Evolutionary conservation across 2,329 filamentous ascomycete genomes (phyloP), one percentile per base, ranked within the genome.

Genomic region (Talaromyces sp.): DNA sequence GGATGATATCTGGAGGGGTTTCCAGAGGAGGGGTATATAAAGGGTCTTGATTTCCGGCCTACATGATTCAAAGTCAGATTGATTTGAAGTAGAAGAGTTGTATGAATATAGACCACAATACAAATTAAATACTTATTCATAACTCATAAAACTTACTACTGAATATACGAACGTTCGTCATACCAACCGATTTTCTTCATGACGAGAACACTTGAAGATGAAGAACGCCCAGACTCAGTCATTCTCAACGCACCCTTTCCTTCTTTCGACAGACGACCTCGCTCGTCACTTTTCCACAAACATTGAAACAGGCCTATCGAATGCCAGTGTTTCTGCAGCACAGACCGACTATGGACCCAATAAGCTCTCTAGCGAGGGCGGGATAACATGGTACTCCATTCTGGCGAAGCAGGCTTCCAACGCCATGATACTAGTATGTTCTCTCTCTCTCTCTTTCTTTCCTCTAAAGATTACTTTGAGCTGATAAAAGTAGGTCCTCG

Each of bases 401-500:
- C 69, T 85, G 13, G 67, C 81, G 44, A 78, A 80, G 59, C 82
- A 85, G 67, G 72, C 83, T 49, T 80, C 80, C 47, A 84, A 84
- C 68, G 82, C 82, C 15, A 83, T 84, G 81, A 83, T 81, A 36
- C 66, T 84, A 67, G 82, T 82, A 66, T 59, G 67, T 67, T 11
- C 8, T 36, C 55, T 27, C 55, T 58, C 52, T 42, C 15, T 27
- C 53, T 28, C 22, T 28, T 8, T 30, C 6, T 30, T n/a, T 51
- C 19, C 17, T 19, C 2, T 6, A 39, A 39, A n/a, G 25, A 28
- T 54, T 54, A 22, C 7, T 59, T 54, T 54, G n/a, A 32, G 27
- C 17, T 53, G 27, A 53, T 19, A 51, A 58, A 22, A 10, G 9
- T 63, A 90, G 88, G 88, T 90, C 65, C 85, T 92, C 67, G 81